Base-by-base conservation (phyloP, 257 asterid genomes). In the Leptodermis oblonga region DNA sequence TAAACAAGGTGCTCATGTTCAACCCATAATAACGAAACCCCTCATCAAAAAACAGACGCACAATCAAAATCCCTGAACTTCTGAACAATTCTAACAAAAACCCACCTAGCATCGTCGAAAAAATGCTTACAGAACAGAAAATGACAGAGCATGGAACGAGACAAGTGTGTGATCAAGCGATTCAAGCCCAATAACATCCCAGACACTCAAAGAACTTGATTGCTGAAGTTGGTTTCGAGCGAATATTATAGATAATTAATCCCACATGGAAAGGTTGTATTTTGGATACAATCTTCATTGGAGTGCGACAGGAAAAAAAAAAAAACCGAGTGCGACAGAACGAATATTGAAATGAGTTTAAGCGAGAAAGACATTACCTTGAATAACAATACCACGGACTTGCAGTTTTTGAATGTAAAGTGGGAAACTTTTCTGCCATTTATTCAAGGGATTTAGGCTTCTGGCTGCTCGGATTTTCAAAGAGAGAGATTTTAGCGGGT, bases 211-310 rank as follows among this genome's bases (percentile, higher is more conserved):
- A 73, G 67, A 82, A 79, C 70, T 71, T 76, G 36, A 82, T 59
- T 64, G 86, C 86, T 28, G 82, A 82, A 62, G 26, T 12, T 63
- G 84, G 86, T 48, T 73, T 79, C 33, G 79, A 68, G 51, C 76
- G 65, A 67, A 79, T 81, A 61, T 62, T 51, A 65, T 58, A 30
- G 28, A 76, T 63, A 74, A 70, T 62, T 17, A 67, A 64, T 31
- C 71, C 76, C 30, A 80, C 84, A 51, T 79, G 82, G 61, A 59
- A 54, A 11, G 79, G 73, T 45, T 63, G 82, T 20, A 79, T 39
- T 34, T 70, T 68, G 48, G 74, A 45, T 36, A 69, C 70, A 33
- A 41, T 18, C 45, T 28, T 49, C 51, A 52, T n/a, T 63, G 70
- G 33, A 1, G 71, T 68, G 39, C 72, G n/a, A n/a, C n/a, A n/a